These are phyloP conservation scores for Mycena leptocephala DNA, from an alignment of 768 basidiomycete species.

Conservation along the genomic window DNA sequence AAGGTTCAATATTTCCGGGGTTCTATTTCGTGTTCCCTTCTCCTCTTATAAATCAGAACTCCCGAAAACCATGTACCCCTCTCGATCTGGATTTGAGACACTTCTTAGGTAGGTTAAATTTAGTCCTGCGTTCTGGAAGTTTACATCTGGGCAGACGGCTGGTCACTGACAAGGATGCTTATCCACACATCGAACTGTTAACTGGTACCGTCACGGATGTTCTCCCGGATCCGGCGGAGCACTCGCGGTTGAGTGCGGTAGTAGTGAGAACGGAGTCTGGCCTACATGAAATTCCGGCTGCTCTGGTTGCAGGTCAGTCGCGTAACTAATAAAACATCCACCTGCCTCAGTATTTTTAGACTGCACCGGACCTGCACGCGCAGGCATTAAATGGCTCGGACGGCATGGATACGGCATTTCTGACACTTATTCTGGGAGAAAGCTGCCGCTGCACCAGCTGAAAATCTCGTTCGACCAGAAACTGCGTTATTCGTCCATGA, in stretches of 20 bases:
- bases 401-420: slow-evolving; percentile 37
- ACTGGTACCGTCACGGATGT: slow-evolving; percentile 49
- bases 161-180: background rate
- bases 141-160: background rate
- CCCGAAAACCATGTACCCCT: slow-evolving; percentile 3
- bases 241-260: slow-evolving; percentile 36
- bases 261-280: slow-evolving; percentile 32
- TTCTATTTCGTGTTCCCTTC: background rate
- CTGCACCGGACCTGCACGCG: slow-evolving; percentile 48
- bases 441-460: slow-evolving; percentile 34
- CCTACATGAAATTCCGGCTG: slow-evolving; percentile 22
- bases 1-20: background rate
- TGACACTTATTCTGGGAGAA: background rate
- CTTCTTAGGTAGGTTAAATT: background rate
- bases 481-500: slow-evolving; percentile 38
- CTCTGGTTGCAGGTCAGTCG: slow-evolving; percentile 43
- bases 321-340: no score
- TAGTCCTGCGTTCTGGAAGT: accelerated
- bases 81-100: background rate
- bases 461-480: slow-evolving; percentile 43
- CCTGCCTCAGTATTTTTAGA: slow-evolving; percentile 33
- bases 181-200: slow-evolving; percentile 36
- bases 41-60: background rate
- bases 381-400: slow-evolving; percentile 45
- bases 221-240: slow-evolving; percentile 25